Base-by-base conservation (phyloP, 2,329 filamentous ascomycete genomes). In the Aspergillus udagawae region DNA sequence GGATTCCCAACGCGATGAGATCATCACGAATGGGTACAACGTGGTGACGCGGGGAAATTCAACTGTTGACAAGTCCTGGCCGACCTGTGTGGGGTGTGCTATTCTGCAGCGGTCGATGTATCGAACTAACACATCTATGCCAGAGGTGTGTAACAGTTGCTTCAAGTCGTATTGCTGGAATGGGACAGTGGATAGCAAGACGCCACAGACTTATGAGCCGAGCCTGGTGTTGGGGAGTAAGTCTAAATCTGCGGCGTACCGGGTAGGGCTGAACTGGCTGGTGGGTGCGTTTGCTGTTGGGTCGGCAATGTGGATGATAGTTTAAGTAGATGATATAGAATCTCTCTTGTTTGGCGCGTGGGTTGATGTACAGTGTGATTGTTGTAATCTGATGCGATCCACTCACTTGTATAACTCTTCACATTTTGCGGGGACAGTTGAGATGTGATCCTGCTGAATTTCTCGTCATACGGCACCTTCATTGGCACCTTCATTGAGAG, bases 91-190 rank as follows among this genome's bases (percentile, higher is more conserved):
- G 4, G 91, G 87, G 23, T 99, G 94, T 74, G 94, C 93, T 4
- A 86, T 96, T 42, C 81, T 97, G 17, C 84, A 83, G 53, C 84
- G 93, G 60, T 91, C 87, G 64, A 83, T 94, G 63, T 80, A 85
- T 59, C 83, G 91, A 51, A 93, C 90, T 0, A 80, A 81, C 20
- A 88, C 88, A 0, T 61, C 77, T 0, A 81, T 92, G 1, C 93
- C 93, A 0, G 79, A 82, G 0, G 85, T 84, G 9, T 99, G 94
- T 77, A 79, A 76, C 47, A 68, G 81, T 51, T 99, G 94, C 77
- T 97, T 97, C 74, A 64, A 79, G 12, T 75, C 79, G 21, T 97
- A 97, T 78, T 99, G 94, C 82, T 99, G 94, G 94, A 84, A 97
- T 71, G 94, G 94, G n/a, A 90, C 84, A 1, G 57, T 76, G 6